A percentile compares a stretch with the other conserved stretches of the same genome.
phyloP scores from a whole-genome alignment of 1,284 basidiomycete species.

The Austropuccinia psidii region DNA sequence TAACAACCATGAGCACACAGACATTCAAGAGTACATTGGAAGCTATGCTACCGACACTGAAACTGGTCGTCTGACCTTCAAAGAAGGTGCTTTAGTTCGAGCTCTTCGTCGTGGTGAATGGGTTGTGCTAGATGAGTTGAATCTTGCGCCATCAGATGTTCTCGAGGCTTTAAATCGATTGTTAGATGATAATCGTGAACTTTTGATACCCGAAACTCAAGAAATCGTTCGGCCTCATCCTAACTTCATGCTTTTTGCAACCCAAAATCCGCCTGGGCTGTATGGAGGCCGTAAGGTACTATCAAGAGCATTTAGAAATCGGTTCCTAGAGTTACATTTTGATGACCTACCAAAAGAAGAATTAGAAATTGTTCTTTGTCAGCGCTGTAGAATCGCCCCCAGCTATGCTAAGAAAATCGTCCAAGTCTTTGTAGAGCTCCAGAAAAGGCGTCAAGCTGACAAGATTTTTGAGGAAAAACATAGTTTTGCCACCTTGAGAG shows the following conservation, averaged over 20 bases:
- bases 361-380: conserved; percentile 82
- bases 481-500: conserved; percentile 90
- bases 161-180: conserved; percentile 94
- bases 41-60: conserved; percentile 88
- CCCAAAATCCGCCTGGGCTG: conserved; percentile 95
- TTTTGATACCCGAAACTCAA: conserved; percentile 91
- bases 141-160: conserved; percentile 95
- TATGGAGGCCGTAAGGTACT: conserved; percentile 93
- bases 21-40: conserved; percentile 94
- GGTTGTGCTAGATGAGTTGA: conserved; percentile 97
- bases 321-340: conserved; percentile 98
- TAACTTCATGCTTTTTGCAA: conserved; percentile 96
- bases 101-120: conserved; percentile 89
- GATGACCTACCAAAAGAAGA: conserved; percentile 92
- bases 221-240: conserved; percentile 90
- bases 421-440: conserved; percentile 82
- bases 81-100: conserved; percentile 86
- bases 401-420: conserved; percentile 89
- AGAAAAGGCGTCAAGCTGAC: conserved; percentile 78
- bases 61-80: conserved; percentile 86
- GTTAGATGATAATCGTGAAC: conserved; percentile 93
- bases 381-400: conserved; percentile 80
- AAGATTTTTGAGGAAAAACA: conserved; percentile 97
- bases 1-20: conserved; percentile 99
- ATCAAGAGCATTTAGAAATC: conserved; percentile 91